phyloP scores from a whole-genome alignment of 768 basidiomycete genomes.

The Lentinula edodes region DNA sequence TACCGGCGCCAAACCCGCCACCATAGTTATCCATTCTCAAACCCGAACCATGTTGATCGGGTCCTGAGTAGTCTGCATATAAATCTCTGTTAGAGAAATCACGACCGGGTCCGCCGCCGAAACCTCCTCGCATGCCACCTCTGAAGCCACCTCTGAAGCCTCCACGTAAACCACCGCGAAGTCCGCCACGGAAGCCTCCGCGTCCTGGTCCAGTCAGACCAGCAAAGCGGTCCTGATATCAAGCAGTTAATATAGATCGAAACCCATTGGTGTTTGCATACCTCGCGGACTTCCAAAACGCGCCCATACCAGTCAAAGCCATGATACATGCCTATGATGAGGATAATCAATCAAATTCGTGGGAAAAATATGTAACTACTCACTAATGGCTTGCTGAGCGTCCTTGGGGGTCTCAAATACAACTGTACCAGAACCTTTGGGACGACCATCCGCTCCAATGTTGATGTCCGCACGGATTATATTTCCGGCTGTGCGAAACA shows the following conservation, averaged over 20 bases:
- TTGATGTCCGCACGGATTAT: conserved; percentile 96
- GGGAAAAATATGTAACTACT: conserved; percentile 21
- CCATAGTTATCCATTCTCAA: conserved; percentile 35
- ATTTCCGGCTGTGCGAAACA: conserved; percentile 93
- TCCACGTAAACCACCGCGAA: conserved; percentile 43
- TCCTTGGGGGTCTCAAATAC: conserved; percentile 90
- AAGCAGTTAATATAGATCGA: not conserved
- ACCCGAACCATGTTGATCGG: conserved; percentile 57
- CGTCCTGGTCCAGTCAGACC: conserved; percentile 65
- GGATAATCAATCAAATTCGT: conserved; percentile 7
- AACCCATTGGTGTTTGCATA: conserved; percentile 22
- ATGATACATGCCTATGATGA: conserved; percentile 79
- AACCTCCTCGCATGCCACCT: conserved; percentile 39
- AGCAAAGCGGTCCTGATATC: conserved; percentile 77
- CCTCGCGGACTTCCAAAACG: conserved; percentile 93
- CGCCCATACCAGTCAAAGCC: conserved; percentile 98
- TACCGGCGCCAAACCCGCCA: conserved; percentile 22
- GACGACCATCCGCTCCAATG: conserved; percentile 85
- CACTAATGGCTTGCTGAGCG: conserved; percentile 88
- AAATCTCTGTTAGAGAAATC: conserved; percentile 86
- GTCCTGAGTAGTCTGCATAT: conserved; percentile 90
- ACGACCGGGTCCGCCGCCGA: conserved; percentile 47
- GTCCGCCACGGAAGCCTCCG: conserved; percentile 36
- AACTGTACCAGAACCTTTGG: conserved; percentile 97
- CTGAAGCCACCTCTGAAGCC: conserved; percentile 35